phyloP scores from a whole-genome alignment of 1,284 basidiomycete genomes.

The Boletellus deceptivus region DNA sequence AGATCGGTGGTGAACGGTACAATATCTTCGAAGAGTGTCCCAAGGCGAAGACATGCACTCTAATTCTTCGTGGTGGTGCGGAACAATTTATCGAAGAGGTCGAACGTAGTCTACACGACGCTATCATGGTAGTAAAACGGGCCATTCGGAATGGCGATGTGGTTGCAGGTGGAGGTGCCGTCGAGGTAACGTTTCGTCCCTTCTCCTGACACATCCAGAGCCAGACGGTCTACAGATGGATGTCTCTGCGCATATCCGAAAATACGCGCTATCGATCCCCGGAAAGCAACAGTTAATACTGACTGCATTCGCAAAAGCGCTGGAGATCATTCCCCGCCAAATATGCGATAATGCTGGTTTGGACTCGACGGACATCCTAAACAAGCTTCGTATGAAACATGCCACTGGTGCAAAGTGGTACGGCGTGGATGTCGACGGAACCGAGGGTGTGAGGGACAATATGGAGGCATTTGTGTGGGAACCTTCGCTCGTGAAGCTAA shows the following conservation, averaged over 20 bases:
- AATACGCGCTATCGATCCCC: constrained; percentile 88
- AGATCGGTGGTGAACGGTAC: constrained; percentile 97
- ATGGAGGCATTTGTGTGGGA: constrained; percentile 99
- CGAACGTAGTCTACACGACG: constrained; percentile 95
- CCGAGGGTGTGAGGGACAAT: constrained; percentile 89
- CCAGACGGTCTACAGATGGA: constrained; percentile 75
- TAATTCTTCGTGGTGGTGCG: constrained; percentile 93
- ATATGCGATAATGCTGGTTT: constrained; percentile 98
- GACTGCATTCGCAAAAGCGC: constrained; percentile 93
- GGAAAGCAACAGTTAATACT: constrained; percentile 97
- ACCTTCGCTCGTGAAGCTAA: constrained; percentile 92
- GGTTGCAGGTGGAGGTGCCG: constrained; percentile 96
- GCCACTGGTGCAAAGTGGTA: constrained; percentile 87
- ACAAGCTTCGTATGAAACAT: constrained; percentile 97
- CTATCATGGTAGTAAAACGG: constrained; percentile 99
- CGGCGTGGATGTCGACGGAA: constrained; percentile 92
- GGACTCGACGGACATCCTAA: constrained; percentile 96
- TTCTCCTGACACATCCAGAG: constrained; percentile 4
- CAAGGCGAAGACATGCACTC: constrained; percentile 97
- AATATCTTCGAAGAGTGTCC: constrained; percentile 95
- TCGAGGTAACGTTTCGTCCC: constrained; percentile 62
- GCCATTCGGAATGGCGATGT: constrained; percentile 95
- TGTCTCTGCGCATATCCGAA: constrained; percentile 88
- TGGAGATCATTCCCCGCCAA: constrained; percentile 97
- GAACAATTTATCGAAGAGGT: constrained; percentile 99